Evolutionary conservation across 208 protist genomes (phyloP).

Genomic region (Acanthamoeba lenticulata): DNA sequence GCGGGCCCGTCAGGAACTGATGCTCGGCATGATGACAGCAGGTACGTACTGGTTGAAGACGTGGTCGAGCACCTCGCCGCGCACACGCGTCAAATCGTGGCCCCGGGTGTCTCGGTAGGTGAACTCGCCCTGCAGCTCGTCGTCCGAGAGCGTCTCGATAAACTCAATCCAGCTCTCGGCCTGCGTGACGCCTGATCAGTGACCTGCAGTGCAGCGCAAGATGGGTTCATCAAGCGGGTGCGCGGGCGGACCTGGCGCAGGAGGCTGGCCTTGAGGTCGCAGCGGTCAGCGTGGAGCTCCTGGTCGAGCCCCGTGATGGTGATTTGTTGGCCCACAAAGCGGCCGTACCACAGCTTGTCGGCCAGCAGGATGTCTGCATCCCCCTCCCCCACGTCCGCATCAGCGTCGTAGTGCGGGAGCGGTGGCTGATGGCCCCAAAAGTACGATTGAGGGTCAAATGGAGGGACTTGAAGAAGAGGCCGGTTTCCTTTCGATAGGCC

Average conservation of each 20-base stretch:
- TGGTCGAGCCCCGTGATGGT: background rate
- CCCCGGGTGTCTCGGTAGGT: conserved; percentile 1
- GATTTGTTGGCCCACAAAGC: background rate
- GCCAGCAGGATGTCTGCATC: background rate
- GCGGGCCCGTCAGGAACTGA: background rate
- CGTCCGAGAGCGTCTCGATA: background rate
- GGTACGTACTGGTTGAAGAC: conserved; percentile 30
- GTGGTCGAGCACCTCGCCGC: conserved; percentile 12
- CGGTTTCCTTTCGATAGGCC: background rate
- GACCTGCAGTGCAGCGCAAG: background rate
- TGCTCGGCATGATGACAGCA: background rate
- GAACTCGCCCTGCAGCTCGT: background rate
- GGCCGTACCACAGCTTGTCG: conserved; percentile 12
- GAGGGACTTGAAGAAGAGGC: conserved; percentile 10
- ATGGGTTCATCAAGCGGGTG: background rate
- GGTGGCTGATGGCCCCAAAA: background rate
- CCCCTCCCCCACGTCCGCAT: background rate
- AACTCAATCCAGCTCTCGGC: background rate
- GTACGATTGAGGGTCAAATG: background rate
- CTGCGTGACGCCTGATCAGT: background rate
- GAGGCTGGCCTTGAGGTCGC: too few relatives aligned
- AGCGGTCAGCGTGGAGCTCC: background rate
- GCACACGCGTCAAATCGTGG: background rate
- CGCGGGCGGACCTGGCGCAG: too few relatives aligned
- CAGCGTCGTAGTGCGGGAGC: background rate